Base-by-base conservation (phyloP, 495 filamentous ascomycete genomes). In the Mycothermus thermophilus region DNA sequence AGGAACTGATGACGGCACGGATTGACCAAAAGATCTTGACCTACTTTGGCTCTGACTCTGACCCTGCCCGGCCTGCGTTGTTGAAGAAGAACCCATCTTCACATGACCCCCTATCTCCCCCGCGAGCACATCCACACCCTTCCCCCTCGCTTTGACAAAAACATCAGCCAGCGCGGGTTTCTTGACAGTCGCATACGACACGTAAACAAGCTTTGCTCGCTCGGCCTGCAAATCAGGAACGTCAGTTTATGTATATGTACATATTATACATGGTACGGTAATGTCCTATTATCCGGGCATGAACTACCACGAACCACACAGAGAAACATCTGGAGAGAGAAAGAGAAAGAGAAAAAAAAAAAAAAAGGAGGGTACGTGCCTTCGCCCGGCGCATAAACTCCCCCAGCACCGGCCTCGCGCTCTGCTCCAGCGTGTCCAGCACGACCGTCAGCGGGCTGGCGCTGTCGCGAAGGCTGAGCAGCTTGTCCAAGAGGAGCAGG, bases 361-460 rank as follows among this genome's bases (percentile, higher is more conserved):
- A n/a, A n/a, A n/a, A n/a, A n/a, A n/a, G n/a, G n/a, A n/a, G n/a
- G n/a, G n/a, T n/a, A n/a, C n/a, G n/a, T n/a, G 82, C 83, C 59
- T 80, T 83, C 26, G 83, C 83, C 46, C 82, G 67, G 35, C 62
- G 62, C 24, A 83, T 74, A 50, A 84, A 86, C 55, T 92, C 82
- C 15, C 62, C 58, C 2, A 88, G 40, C 22, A 94, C 55, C 5
- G 78, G 80, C 16, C 60, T 67, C 9, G 75, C 80, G 15, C 78
- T 75, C 57, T 94, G 88, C 56, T 92, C 86, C 25, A 94, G 55
- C 11, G 71, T 80, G 59, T 95, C 88, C 35, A 90, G 64, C 6
- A 96, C 58, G 18, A 95, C 56, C 0, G 87, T 93, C 30, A 96
- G 75, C 1, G 86, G 88, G 19, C 84, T 92, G 2, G 77, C 77